These are phyloP conservation scores for Chaetomium fimeti DNA, from an alignment of 495 filamentous ascomycete species.

Conservation along the genomic window DNA sequence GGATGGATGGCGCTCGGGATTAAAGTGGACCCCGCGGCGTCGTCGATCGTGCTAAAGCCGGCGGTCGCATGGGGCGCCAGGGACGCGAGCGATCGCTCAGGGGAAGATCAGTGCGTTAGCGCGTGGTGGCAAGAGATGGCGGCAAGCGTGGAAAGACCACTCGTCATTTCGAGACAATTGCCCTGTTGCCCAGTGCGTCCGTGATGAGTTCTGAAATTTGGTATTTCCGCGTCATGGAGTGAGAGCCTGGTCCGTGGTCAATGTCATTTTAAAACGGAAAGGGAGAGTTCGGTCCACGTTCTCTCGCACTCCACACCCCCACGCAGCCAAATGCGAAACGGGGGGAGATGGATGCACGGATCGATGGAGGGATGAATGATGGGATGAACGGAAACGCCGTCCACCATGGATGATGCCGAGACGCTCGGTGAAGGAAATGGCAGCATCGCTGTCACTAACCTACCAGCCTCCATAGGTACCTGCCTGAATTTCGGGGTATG, in stretches of 20 bases:
- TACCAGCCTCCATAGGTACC: too few species aligned
- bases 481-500: neutral
- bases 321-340: conserved; percentile 3
- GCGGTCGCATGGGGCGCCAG: too few species aligned
- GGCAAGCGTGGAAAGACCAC: too few species aligned
- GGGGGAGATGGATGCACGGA: neutral
- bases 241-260: neutral
- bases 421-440: conserved; percentile 11
- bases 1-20: conserved; percentile 13
- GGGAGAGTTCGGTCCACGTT: neutral
- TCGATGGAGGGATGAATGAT: too few species aligned
- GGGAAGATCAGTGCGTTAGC: conserved; percentile 9
- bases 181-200: too few species aligned
- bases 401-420: neutral
- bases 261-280: conserved; percentile 9
- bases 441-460: neutral
- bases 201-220: neutral
- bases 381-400: conserved; percentile 4
- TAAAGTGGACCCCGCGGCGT: conserved; percentile 7
- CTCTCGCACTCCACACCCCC: neutral
- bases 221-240: conserved; percentile 1
- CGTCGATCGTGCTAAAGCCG: conserved; percentile 9
- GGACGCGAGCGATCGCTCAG: neutral
- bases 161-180: too few species aligned
- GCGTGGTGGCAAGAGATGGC: neutral